Evolutionary conservation across 129 eudicot species (phyloP).

Genomic region (Centrapalus pauciflorus): DNA sequence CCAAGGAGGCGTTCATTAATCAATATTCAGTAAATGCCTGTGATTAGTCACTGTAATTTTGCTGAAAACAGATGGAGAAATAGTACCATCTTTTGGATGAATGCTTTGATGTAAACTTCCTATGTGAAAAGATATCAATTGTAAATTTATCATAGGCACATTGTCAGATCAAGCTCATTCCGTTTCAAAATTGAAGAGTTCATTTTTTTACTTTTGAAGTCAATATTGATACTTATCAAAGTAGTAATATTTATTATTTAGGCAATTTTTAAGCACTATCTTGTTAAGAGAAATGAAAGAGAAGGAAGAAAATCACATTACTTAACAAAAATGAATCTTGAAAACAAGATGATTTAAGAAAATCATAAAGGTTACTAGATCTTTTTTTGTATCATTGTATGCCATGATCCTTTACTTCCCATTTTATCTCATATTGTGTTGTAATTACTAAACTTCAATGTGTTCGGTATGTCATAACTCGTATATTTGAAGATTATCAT

Average conservation of each 20-base stretch:
- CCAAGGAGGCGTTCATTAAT: not conserved
- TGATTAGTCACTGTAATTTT: not conserved
- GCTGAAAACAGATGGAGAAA: not conserved
- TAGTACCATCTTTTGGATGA: not conserved
- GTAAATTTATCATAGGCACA: not conserved
- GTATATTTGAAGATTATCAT: not conserved
- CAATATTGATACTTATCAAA: not conserved
- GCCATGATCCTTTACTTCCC: not conserved
- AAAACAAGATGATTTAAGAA: not conserved
- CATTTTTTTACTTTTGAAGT: slow-evolving; percentile 18
- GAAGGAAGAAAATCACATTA: not conserved
- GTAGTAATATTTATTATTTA: not conserved
- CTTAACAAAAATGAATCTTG: not conserved
- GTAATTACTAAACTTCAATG: not conserved
- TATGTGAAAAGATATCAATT: not conserved
- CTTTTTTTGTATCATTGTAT: not conserved
- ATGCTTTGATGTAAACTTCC: not conserved
- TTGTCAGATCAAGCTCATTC: not conserved
- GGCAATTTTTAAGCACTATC: not conserved
- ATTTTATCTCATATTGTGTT: slow-evolving; percentile 2
- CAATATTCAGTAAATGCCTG: not conserved
- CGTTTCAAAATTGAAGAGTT: slow-evolving; percentile 1
- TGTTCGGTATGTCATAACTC: not conserved
- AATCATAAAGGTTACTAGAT: not conserved
- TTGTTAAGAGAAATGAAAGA: not conserved